Evolutionary conservation across 2,329 filamentous ascomycete genomes (phyloP), one percentile per base, ranked within the genome.

Genomic region (Aspergillus spinulosporus): DNA sequence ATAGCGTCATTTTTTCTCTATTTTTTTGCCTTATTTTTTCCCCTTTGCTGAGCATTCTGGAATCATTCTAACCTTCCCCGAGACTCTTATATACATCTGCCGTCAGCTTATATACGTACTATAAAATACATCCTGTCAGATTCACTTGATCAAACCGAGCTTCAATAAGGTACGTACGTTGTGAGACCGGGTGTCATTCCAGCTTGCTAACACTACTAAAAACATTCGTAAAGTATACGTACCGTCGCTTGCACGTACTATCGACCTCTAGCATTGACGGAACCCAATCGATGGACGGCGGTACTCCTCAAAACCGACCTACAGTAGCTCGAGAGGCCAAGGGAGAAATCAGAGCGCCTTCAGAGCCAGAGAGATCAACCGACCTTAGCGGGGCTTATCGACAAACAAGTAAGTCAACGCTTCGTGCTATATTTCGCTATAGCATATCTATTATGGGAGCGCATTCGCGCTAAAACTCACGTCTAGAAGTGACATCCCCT

Each of bases 211-310:
- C 39, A 8, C 12, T 44, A 28, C n/a, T 9, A 44, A 31, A 6
- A 42, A 34, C 49, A 11, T 37, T 12, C 4, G n/a, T 12, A 37
- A 42, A 3, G n/a, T 26, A 15, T 15, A 21, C 15, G 8, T 9
- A 52, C 32, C 14, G 32, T 45, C 12, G 31, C 49, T 44, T 52
- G 42, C 8, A 37, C 31, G 40, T 31, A 26, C 21, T 29, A 21
- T 45, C 42, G 15, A 37, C 9, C 11, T 45, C 31, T 15, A 45
- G 39, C 21, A 45, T 28, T 39, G 46, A 45, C 47, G 57, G 60
- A 58, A 54, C 54, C 21, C 44, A 49, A 52, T 42, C 62, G 9
- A 57, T 57, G 58, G 60, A 62, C 21, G 50, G 56, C 49, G 52
- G 42, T 39, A 39, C 49, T 43, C 40, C 56, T 34, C 50, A 48